Base-by-base conservation (phyloP, 345 rosid species). In the Aethionema arabicum region DNA sequence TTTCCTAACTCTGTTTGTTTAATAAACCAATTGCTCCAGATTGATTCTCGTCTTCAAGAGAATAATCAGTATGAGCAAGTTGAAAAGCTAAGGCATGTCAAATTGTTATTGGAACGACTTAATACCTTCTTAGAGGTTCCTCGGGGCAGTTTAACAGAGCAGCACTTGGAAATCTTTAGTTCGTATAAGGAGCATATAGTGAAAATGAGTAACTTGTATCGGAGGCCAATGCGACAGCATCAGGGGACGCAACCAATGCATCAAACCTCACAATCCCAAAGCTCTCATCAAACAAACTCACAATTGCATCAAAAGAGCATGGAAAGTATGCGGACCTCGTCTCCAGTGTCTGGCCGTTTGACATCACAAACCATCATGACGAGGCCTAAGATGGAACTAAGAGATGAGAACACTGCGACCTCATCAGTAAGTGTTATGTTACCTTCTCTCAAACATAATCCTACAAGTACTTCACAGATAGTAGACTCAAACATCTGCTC, bases 251-350 rank as follows among this genome's bases (percentile, higher is more conserved):
- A 75, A 42, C 58, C 70, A 44, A 43, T 67, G 63, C 82, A 76
- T 41, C 41, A 61, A 13, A 52, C 76, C 29, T 35, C 77, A 67
- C 80, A 72, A 40, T 68, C 88, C 7, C 90, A 82, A 73, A 72
- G 42, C 67, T 38, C 72, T 65, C 89, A 78, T 76, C 85, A 80
- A 66, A 61, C 77, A 76, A 81, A 65, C 7, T 74, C 85, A 40
- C 52, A 8, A 32, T 83, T 74, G 74, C 78, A 70, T 65, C 63
- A 63, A 69, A 55, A 45, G 48, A 50, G 75, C 77, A 74, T 21
- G 27, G 27, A 64, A 77, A 48, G 53, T 2, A 21, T 21, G 27
- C 27, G 11, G 69, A 69, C 48, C 59, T 63, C 70, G 63, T 57
- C 83, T 51, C 65, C 82, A 8, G 30, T 77, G 52, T 74, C 87